These are phyloP conservation scores for Dactylellina drechsleri DNA, from an alignment of 2,329 filamentous ascomycete species.

Conservation along the genomic window DNA sequence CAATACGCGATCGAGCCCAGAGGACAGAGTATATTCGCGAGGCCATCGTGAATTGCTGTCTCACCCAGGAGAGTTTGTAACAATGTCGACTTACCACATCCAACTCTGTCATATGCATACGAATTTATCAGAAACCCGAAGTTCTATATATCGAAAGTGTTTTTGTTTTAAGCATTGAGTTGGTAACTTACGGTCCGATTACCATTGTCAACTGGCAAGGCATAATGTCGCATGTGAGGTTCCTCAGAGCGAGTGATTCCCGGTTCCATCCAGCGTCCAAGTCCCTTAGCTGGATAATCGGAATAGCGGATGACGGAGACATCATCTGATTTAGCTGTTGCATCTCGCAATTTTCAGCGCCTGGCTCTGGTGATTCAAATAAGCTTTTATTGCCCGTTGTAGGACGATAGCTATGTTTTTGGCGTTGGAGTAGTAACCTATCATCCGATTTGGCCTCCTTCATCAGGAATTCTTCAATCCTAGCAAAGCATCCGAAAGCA, in stretches of 20 bases:
- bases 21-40: constrained; percentile 57
- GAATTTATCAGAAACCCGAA: not conserved
- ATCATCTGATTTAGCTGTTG: not conserved
- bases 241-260: not conserved
- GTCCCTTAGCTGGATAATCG: constrained; percentile 5
- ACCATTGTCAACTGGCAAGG: constrained; percentile 4
- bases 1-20: constrained; percentile 61
- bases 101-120: constrained; percentile 59
- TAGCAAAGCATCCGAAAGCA: constrained; percentile 21
- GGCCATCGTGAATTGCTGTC: constrained; percentile 57
- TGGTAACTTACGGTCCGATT: constrained; percentile 17
- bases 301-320: not conserved
- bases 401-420: not conserved
- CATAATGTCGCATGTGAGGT: constrained; percentile 1
- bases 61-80: constrained; percentile 63
- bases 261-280: constrained; percentile 16
- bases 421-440: not conserved
- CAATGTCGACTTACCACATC: constrained; percentile 63
- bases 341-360: not conserved
- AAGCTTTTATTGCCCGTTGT: not conserved
- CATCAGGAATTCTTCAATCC: constrained; percentile 33
- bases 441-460: constrained; percentile 9
- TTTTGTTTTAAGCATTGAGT: not conserved
- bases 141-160: not conserved
- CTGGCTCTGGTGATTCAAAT: not conserved